Evolutionary conservation across 768 basidiomycete genomes (phyloP).

Genomic region (Pleurotus ostreatus): DNA sequence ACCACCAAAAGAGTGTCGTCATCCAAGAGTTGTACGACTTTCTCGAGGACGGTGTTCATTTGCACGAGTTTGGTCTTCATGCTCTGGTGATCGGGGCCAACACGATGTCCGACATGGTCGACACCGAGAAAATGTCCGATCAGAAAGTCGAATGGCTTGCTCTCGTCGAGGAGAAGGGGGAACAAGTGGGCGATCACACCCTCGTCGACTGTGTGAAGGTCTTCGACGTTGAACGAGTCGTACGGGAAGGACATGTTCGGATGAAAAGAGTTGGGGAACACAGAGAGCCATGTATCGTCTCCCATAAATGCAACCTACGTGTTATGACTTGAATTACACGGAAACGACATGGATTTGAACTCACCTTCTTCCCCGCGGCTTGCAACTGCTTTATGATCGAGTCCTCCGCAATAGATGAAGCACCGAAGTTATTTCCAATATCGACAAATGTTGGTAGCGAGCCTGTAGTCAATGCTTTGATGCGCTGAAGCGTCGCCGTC

Average conservation of each 20-base stretch:
- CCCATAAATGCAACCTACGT: conserved; percentile 82
- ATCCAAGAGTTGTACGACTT: conserved; percentile 72
- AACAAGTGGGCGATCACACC: conserved; percentile 85
- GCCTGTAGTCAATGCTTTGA: conserved; percentile 92
- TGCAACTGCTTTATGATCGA: conserved; percentile 76
- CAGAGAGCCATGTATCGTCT: conserved; percentile 93
- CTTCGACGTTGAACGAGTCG: conserved; percentile 98
- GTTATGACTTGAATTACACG: not conserved
- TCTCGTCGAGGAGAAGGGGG: conserved; percentile 58
- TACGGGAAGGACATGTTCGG: conserved; percentile 76
- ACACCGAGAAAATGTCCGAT: conserved; percentile 94
- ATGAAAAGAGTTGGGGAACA: conserved; percentile 77
- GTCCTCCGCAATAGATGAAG: conserved; percentile 81
- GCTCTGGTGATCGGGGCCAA: conserved; percentile 82
- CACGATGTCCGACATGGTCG: conserved; percentile 93
- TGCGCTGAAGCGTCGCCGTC: conserved; percentile 87
- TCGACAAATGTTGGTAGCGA: conserved; percentile 95
- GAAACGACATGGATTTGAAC: conserved; percentile 12
- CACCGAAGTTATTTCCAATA: conserved; percentile 86
- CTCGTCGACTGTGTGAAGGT: conserved; percentile 91
- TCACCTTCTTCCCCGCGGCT: conserved; percentile 56
- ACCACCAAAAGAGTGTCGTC: conserved; percentile 90
- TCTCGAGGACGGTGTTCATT: conserved; percentile 76
- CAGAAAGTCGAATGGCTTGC: conserved; percentile 74
- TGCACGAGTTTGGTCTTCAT: conserved; percentile 86